phyloP scores from a whole-genome alignment of 805 yeast genomes.

The Candida suzukii region DNA sequence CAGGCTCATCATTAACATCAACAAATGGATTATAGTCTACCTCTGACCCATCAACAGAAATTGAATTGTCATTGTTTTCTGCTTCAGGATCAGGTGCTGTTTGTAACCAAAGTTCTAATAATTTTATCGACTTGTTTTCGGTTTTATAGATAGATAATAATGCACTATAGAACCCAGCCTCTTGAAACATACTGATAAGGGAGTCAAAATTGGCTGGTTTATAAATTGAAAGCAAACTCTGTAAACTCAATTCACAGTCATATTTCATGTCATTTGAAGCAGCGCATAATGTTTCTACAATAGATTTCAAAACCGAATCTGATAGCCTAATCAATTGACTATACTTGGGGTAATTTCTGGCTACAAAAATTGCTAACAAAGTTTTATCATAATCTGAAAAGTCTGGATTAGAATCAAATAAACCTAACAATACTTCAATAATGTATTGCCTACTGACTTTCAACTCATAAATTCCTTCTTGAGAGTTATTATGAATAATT shows the following conservation, averaged over 20 bases:
- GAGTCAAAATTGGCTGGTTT: slow-evolving; percentile 47
- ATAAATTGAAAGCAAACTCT: slow-evolving; percentile 60
- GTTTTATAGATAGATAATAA: slow-evolving; percentile 49
- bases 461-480: slow-evolving; percentile 15
- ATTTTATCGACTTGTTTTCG: slow-evolving; percentile 44
- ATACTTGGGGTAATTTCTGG: slow-evolving; percentile 78
- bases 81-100: slow-evolving; percentile 11
- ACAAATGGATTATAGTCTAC: not conserved
- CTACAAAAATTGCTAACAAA: slow-evolving; percentile 60
- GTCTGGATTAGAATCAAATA: slow-evolving; percentile 34
- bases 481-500: slow-evolving; percentile 13
- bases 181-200: slow-evolving; percentile 43
- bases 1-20: not conserved
- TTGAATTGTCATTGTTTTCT: slow-evolving; percentile 1
- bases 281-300: slow-evolving; percentile 45
- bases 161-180: slow-evolving; percentile 52
- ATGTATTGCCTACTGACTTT: slow-evolving; percentile 68
- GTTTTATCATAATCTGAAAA: slow-evolving; percentile 23
- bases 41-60: too few relatives aligned
- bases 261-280: slow-evolving; percentile 28
- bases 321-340: slow-evolving; percentile 73
- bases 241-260: slow-evolving; percentile 73
- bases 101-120: slow-evolving; percentile 47
- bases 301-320: slow-evolving; percentile 43
- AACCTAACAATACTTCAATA: slow-evolving; percentile 61